These are phyloP conservation scores for Olyra latifolia DNA, from an alignment of 176 grass and related monocot genomes.

Conservation along the genomic window DNA sequence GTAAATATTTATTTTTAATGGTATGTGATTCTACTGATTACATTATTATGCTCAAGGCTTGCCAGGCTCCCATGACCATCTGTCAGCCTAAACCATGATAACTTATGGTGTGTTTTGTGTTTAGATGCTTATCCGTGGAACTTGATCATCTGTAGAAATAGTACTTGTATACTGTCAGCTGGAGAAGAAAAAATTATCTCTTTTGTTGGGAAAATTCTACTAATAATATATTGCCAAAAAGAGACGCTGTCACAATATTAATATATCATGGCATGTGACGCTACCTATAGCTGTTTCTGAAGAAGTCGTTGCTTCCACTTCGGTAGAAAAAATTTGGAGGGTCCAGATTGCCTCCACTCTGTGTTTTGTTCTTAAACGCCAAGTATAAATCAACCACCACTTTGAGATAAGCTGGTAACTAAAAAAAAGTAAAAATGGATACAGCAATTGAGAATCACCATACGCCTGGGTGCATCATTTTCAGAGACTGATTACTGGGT, in stretches of 20 bases:
- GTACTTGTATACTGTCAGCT: neutral
- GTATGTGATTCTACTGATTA: constrained; percentile 17
- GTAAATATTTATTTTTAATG: constrained; percentile 39
- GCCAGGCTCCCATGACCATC: neutral
- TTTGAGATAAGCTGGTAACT: neutral
- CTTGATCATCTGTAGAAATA: neutral
- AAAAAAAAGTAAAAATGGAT: neutral
- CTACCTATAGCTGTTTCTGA: neutral
- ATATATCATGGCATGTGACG: neutral
- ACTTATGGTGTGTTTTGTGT: neutral
- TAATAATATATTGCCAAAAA: neutral
- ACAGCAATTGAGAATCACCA: neutral
- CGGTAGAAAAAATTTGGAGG: no score
- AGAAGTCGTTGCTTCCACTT: neutral
- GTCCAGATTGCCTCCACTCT: neutral
- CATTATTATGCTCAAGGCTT: neutral
- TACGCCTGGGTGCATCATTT: constrained; percentile 2
- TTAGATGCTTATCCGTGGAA: neutral
- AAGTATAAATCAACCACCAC: neutral
- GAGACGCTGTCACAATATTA: neutral
- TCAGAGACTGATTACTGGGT: neutral
- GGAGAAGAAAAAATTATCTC: neutral
- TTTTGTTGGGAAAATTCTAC: neutral
- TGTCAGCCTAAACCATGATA: neutral
- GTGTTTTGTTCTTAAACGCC: neutral